Percentiles rank a stretch among this genome's conserved stretches.
Evolutionary conservation across 2,329 filamentous ascomycete genomes (phyloP).

Genomic region (Colletotrichum siamense): DNA sequence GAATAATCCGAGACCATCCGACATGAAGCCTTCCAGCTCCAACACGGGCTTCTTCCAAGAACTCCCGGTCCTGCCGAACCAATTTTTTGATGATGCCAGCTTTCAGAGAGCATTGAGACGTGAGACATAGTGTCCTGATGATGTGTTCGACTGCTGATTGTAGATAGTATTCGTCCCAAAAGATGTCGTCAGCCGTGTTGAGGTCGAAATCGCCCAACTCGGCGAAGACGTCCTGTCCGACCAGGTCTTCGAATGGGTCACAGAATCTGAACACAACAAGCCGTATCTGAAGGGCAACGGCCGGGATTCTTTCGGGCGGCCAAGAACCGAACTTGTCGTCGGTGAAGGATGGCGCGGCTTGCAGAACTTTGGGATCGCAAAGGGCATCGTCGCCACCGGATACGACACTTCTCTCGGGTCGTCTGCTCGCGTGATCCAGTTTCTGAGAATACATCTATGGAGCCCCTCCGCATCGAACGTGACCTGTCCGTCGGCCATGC

Average conservation of each 20-base stretch:
- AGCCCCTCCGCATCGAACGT: conserved; percentile 63
- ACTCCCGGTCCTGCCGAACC: conserved; percentile 57
- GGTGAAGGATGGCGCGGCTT: conserved; percentile 70
- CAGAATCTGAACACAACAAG: conserved; percentile 69
- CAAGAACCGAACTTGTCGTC: conserved; percentile 64
- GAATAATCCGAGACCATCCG: neutral
- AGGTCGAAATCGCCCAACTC: conserved; percentile 51
- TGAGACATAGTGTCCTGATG: conserved; percentile 32
- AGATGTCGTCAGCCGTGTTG: conserved; percentile 41
- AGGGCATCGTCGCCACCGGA: conserved; percentile 50
- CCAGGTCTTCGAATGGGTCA: conserved; percentile 60
- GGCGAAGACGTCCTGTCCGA: conserved; percentile 59
- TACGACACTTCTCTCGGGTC: conserved; percentile 59
- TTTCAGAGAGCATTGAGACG: conserved; percentile 57
- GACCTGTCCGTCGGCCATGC: conserved; percentile 72
- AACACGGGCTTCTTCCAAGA: conserved; percentile 63
- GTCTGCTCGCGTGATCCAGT: conserved; percentile 64
- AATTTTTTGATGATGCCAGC: conserved; percentile 60
- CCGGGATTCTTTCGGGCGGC: conserved; percentile 66
- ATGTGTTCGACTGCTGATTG: neutral
- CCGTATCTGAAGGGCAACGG: conserved; percentile 63
- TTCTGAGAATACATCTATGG: conserved; percentile 64
- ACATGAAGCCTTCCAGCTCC: conserved; percentile 50
- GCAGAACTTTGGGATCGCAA: conserved; percentile 62
- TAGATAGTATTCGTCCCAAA: conserved; percentile 54